Percentiles rank a stretch among this genome's conserved stretches.
Conservation (phyloP, 1,139 yeast genomes). For the Taiozyma onychis region DNA sequence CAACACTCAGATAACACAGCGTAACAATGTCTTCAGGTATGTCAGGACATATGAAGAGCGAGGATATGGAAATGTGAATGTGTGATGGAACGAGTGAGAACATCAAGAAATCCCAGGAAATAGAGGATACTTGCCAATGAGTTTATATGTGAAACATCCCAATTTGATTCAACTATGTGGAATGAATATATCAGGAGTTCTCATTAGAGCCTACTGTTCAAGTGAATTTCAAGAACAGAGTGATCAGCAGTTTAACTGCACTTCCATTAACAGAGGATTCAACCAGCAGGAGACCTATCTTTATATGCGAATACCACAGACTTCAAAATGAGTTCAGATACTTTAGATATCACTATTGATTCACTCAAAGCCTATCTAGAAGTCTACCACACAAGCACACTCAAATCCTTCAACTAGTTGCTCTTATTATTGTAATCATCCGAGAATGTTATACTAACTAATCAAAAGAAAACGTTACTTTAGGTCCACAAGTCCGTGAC, state of each 20-base stretch:
- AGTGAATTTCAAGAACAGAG: too few species aligned
- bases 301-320: neutral
- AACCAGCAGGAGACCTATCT: too few species aligned
- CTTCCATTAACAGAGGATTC: too few species aligned
- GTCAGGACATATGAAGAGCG: constrained; percentile 3
- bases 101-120: neutral
- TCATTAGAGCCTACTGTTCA: too few species aligned
- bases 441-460: constrained; percentile 10
- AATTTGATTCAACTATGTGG: too few species aligned
- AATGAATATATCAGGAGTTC: neutral
- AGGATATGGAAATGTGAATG: neutral
- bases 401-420: too few species aligned
- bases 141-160: neutral
- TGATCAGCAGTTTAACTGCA: too few species aligned
- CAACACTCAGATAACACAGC: constrained; percentile 5
- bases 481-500: constrained; percentile 86
- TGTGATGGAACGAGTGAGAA: neutral
- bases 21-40: constrained; percentile 20
- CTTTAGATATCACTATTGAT: neutral
- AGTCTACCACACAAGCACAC: neutral
- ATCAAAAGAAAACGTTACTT: constrained; percentile 55
- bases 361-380: neutral
- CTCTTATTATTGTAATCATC: neutral
- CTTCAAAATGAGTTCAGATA: neutral
- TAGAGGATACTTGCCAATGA: neutral